These are phyloP conservation scores for Zymoseptoria ardabiliae DNA, from an alignment of 2,329 filamentous ascomycete genomes.

Conservation along the genomic window DNA sequence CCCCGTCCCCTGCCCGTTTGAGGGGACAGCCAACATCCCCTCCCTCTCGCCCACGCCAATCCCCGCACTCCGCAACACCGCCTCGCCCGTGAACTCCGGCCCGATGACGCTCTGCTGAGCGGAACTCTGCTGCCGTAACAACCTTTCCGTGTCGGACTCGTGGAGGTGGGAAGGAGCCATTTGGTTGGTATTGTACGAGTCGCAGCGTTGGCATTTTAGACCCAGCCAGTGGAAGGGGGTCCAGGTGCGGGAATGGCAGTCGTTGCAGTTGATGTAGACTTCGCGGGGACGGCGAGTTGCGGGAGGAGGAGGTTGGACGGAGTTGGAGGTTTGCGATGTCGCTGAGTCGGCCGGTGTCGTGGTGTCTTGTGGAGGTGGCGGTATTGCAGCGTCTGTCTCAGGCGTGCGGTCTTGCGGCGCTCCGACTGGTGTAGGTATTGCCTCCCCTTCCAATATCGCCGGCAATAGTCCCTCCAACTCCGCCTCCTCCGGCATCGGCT, in stretches of 20 bases:
- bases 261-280: constrained; percentile 85
- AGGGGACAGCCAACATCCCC: not conserved
- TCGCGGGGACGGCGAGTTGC: constrained; percentile 30
- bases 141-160: constrained; percentile 28
- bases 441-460: not conserved
- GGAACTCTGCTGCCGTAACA: constrained; percentile 21
- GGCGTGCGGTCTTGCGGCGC: constrained; percentile 62
- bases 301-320: not conserved
- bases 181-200: constrained; percentile 47
- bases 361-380: constrained; percentile 1
- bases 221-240: constrained; percentile 93
- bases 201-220: constrained; percentile 67
- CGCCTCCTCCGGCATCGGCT: constrained; percentile 71
- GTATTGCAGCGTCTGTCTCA: constrained; percentile 28
- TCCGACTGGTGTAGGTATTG: not conserved
- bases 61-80: constrained; percentile 27
- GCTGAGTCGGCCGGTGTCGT: constrained; percentile 20
- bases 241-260: constrained; percentile 81
- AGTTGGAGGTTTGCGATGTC: not conserved
- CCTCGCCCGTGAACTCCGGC: constrained; percentile 31
- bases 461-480: constrained; percentile 25
- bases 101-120: constrained; percentile 20
- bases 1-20: constrained; percentile 6
- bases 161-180: constrained; percentile 36
- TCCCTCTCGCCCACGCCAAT: constrained; percentile 17